These are phyloP conservation scores for Xylaria hypoxylon DNA, from an alignment of 2,329 filamentous ascomycete species.

Conservation along the genomic window DNA sequence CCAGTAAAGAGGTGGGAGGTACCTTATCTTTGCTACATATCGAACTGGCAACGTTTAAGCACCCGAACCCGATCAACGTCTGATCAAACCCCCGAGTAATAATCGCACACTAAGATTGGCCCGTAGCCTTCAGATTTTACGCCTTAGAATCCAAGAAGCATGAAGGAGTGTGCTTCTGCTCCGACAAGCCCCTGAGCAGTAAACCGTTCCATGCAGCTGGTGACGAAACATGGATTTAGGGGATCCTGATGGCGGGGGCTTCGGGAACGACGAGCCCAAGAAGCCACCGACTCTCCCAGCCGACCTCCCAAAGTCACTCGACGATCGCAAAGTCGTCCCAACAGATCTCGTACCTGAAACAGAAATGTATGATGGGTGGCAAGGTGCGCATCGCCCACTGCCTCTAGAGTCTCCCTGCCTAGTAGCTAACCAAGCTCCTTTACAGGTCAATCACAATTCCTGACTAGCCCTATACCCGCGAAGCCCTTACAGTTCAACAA, in stretches of 20 bases:
- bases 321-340: constrained; percentile 81
- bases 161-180: constrained; percentile 38
- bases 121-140: neutral
- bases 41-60: constrained; percentile 11
- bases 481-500: constrained; percentile 86
- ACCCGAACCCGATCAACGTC: neutral
- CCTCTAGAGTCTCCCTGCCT: constrained; percentile 29
- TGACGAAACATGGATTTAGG: constrained; percentile 70
- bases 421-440: constrained; percentile 39
- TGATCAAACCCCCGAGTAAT: constrained; percentile 8
- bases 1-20: neutral
- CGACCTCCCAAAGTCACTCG: constrained; percentile 90
- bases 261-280: constrained; percentile 55
- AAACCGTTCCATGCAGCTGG: constrained; percentile 44
- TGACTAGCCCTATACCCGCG: constrained; percentile 85
- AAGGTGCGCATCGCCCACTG: constrained; percentile 68
- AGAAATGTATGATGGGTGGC: constrained; percentile 99
- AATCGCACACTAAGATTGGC: neutral
- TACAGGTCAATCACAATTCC: constrained; percentile 92
- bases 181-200: constrained; percentile 42
- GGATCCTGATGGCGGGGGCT: constrained; percentile 60
- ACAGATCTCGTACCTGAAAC: constrained; percentile 80
- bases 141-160: constrained; percentile 39
- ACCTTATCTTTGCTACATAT: neutral
- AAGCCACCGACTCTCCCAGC: constrained; percentile 72